Evolutionary conservation across 345 rosid species (phyloP).

Genomic region (Microthlaspi erraticum): DNA sequence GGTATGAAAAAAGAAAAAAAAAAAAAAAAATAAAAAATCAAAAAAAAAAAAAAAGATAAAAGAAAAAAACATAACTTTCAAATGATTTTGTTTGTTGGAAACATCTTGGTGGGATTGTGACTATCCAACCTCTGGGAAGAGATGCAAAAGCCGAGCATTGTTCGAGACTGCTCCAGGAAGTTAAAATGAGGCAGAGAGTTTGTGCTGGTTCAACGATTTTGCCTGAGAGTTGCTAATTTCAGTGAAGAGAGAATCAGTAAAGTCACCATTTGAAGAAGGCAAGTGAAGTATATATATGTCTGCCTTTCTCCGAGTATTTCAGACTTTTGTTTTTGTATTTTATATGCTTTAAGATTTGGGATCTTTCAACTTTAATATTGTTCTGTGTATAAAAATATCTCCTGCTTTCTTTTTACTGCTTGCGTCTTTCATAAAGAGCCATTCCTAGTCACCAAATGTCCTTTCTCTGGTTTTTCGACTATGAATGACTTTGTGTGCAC

Average conservation of each 20-base stretch:
- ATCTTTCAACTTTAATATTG: background rate
- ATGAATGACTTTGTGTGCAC: background rate
- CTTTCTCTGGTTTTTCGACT: background rate
- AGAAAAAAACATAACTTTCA: background rate
- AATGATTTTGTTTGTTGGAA: constrained; percentile 9
- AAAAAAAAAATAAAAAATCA: constrained; percentile 1
- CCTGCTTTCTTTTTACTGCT: background rate
- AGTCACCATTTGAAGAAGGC: constrained; percentile 14
- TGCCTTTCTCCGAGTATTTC: constrained; percentile 1
- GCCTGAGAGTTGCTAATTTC: constrained; percentile 15
- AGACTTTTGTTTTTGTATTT: constrained; percentile 11
- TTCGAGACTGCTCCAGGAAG: background rate
- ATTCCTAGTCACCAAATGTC: background rate
- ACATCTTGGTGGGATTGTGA: constrained; percentile 30
- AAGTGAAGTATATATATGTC: background rate
- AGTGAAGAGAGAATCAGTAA: constrained; percentile 26
- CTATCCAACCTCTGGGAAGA: constrained; percentile 9
- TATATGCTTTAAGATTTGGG: constrained; percentile 13
- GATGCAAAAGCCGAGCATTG: background rate
- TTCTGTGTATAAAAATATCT: background rate
- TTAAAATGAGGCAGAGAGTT: background rate
- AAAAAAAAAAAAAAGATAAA: background rate
- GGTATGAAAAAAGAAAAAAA: too few species aligned
- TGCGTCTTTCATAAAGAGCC: background rate
- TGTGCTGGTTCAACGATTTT: constrained; percentile 14